phyloP scores from a whole-genome alignment of 371 early-diverging fungal species.

The Chytridium lagenaria region DNA sequence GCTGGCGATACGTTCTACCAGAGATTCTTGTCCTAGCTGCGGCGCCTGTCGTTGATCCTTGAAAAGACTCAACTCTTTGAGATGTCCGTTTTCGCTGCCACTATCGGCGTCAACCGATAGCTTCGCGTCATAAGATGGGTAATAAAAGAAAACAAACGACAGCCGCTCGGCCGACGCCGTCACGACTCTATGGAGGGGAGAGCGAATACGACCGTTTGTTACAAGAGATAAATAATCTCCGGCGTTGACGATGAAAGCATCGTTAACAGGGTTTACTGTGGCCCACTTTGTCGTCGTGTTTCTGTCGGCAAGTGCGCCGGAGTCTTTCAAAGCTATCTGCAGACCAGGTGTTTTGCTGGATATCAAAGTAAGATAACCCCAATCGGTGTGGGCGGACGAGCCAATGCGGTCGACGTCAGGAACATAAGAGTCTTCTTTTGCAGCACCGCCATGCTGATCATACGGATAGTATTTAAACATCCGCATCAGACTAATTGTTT shows the following conservation, averaged over 20 bases:
- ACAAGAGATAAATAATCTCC: conserved; percentile 63
- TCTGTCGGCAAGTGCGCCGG: background rate
- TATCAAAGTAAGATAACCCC: conserved; percentile 66
- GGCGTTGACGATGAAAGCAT: conserved; percentile 59
- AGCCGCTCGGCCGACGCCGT: conserved; percentile 45
- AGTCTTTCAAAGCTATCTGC: background rate
- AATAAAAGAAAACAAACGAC: conserved; percentile 50
- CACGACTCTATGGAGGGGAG: conserved; percentile 64
- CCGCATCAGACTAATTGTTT: conserved; percentile 60
- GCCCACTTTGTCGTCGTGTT: conserved; percentile 46
- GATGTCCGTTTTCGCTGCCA: background rate
- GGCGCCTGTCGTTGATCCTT: conserved; percentile 31
- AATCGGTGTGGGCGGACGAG: conserved; percentile 59
- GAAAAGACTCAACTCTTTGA: conserved; percentile 37
- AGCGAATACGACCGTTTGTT: conserved; percentile 55
- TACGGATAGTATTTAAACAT: conserved; percentile 61
- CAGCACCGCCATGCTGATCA: conserved; percentile 11
- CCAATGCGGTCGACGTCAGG: conserved; percentile 37
- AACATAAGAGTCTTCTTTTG: background rate
- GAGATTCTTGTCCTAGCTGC: background rate
- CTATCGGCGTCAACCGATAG: conserved; percentile 9
- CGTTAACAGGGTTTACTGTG: conserved; percentile 53
- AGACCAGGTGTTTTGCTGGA: conserved; percentile 54
- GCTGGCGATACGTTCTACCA: conserved; percentile 15
- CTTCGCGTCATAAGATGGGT: conserved; percentile 43